Percentiles rank a stretch among this genome's conserved stretches.
phyloP scores from a whole-genome alignment of 768 basidiomycete species.

The Hydnomerulius pinastri region DNA sequence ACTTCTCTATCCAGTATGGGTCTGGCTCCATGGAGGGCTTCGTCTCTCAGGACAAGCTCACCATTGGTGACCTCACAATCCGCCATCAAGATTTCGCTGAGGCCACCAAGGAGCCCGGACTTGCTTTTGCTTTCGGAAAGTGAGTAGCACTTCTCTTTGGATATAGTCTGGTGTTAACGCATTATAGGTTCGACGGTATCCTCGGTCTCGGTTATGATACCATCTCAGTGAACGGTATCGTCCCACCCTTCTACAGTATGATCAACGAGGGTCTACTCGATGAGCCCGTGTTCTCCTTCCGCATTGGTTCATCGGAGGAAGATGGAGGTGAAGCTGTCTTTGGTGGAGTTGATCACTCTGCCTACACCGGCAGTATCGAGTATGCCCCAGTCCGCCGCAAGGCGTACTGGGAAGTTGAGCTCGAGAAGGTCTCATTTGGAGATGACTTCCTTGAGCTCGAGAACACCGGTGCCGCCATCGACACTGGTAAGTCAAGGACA shows the following conservation, averaged over 20 bases:
- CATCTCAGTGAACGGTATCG: conserved; percentile 90
- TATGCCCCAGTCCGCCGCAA: conserved; percentile 93
- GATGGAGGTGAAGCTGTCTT: conserved; percentile 93
- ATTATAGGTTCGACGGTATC: conserved; percentile 87
- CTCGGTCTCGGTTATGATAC: conserved; percentile 94
- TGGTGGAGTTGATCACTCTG: conserved; percentile 79
- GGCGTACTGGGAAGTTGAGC: conserved; percentile 98
- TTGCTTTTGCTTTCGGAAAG: conserved; percentile 97
- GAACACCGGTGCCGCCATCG: conserved; percentile 91
- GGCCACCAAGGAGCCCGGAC: conserved; percentile 93
- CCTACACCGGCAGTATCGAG: conserved; percentile 76
- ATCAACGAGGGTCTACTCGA: conserved; percentile 80
- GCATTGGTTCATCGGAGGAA: conserved; percentile 79
- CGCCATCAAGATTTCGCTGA: conserved; percentile 87
- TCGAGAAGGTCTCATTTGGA: conserved; percentile 84
- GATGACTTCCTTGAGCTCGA: conserved; percentile 87
- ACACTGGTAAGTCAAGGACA: conserved; percentile 61
- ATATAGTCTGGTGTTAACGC: background rate
- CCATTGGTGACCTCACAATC: conserved; percentile 82
- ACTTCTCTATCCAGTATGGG: conserved; percentile 92
- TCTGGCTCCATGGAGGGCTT: conserved; percentile 97
- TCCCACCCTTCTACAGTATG: conserved; percentile 95
- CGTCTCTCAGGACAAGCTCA: conserved; percentile 79
- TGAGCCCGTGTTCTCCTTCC: conserved; percentile 91
- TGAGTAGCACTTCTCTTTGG: conserved; percentile 38